Base-by-base conservation (phyloP, 768 basidiomycete genomes). In the Pulveroboletus sp. region DNA sequence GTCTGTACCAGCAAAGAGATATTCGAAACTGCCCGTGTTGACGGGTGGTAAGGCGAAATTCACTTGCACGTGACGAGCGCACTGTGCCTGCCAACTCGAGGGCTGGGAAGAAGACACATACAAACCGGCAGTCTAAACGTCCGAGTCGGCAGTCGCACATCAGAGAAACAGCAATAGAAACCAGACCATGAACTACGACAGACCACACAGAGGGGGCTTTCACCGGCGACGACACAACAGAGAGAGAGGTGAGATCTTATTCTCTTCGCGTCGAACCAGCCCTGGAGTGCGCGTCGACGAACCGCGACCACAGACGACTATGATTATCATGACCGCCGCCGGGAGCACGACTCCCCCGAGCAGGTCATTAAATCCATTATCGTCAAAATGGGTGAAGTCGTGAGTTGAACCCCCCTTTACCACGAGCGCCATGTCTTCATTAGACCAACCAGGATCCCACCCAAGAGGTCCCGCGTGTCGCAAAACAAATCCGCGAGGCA, bases 361-460 rank as follows among this genome's bases (percentile, higher is more conserved):
- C 80, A 89, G 53, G 84, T 78, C 61, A 71, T 90, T 33, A 83
- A 80, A 64, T 73, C 71, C 43, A 70, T 78, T 38, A 83, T 92
- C 54, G 71, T 89, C 59, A 84, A 82, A 60, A 71, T 87, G 45
- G 89, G 89, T 37, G 89, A 92, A 77, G 87, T 89, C 68, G 89
- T 90, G 61, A 73, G 87, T 72, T 21, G 24, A 18, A 2, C 11
- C 5, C 8, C 24, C 26, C 30, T 18, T 21, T 3, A 0, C 27
- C 10, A 4, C 31, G 7, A 1, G 8, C 28, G 2, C 6, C 10
- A 6, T 3, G 4, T n/a, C 28, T 47, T 42, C 21, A 55, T 45
- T 8, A 35, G 30, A 11, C 43, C 27, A 41, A 45, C 35, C 54
- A 91, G 89, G 87, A 90, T 56, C 75, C 81, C 26, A 49, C 75